Conservation (phyloP, 176 grass and related monocot genomes). For the Miscanthus lutarioriparius region DNA sequence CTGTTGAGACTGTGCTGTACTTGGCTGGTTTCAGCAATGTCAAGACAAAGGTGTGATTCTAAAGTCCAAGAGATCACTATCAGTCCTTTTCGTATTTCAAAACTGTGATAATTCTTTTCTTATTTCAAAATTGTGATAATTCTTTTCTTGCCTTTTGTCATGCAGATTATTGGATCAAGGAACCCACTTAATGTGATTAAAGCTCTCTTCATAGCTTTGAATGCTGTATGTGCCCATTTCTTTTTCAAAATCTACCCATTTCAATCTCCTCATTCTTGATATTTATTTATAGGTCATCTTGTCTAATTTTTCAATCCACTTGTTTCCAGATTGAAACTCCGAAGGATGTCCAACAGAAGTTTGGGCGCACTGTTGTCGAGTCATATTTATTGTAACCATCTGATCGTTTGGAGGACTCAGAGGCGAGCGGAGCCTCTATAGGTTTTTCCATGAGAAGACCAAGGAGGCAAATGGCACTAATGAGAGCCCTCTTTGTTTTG, state of each 20-base stretch:
- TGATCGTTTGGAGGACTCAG: not conserved
- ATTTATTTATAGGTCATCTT: not conserved
- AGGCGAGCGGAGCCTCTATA: not conserved
- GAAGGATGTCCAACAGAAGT: slow-evolving; percentile 95
- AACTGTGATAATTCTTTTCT: not conserved
- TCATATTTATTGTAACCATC: slow-evolving; percentile 62
- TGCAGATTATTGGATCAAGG: slow-evolving; percentile 94
- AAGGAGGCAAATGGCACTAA: not conserved
- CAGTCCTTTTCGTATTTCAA: not conserved
- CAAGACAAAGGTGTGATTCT: slow-evolving; percentile 71
- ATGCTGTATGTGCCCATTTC: slow-evolving; percentile 61
- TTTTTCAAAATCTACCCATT: not conserved
- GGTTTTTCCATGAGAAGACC: not conserved
- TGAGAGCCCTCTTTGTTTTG: not conserved
- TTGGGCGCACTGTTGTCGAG: slow-evolving; percentile 93
- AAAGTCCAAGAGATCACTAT: not conserved
- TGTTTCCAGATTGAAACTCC: slow-evolving; percentile 78
- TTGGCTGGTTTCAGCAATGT: slow-evolving; percentile 90
- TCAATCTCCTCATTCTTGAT: not conserved
- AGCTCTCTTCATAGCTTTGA: slow-evolving; percentile 92
- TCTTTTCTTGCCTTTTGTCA: not conserved
- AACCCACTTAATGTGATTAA: slow-evolving; percentile 91
- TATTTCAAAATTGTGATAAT: not conserved
- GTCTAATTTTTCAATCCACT: not conserved
- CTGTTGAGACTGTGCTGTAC: slow-evolving; percentile 80